Base-by-base conservation (phyloP, 257 asterid species). In the Datura wrightii region DNA sequence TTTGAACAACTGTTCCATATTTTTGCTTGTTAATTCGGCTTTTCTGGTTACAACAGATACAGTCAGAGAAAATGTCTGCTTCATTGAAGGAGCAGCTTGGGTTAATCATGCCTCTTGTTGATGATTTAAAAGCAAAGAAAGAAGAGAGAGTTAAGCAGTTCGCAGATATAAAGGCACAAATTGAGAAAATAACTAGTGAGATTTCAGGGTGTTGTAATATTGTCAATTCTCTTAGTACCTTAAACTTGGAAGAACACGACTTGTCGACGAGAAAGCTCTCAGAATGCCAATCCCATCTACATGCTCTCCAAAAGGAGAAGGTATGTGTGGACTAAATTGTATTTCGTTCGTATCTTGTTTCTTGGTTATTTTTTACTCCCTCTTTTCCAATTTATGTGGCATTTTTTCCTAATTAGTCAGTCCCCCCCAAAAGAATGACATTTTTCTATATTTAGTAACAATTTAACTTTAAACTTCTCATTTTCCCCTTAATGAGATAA, bases 291-390 rank as follows among this genome's bases (percentile, higher is more conserved):
- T 87, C 98, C 24, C 89, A 85, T 82, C 98, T 96, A 65, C 92
- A 88, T 78, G 86, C 92, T 53, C 93, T 96, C 50, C 98, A 96
- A 88, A 96, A 91, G 86, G 99, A 93, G 86, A 96, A 94, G 98
- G 99, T 96, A 88, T 84, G 84, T 19, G 24, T 85, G 44, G 60
- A 24, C 46, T 48, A 36, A 59, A 6, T 7, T 18, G 6, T 34
- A 48, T 85, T 78, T 78, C 15, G 0, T 14, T 48, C 15, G 1
- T 6, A 10, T 72, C 19, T 74, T 42, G 39, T 71, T 71, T 71
- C 18, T 18, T 71, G 53, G 59, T 52, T 31, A 78, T 41, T 78
- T 78, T 34, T 74, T 76, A 34, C 19, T 65, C 44, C n/a, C n/a
- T 11, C n/a, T 13, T 34, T 55, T 65, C 34, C 72, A 65, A 34